Evolutionary conservation across 2,329 filamentous ascomycete species (phyloP).

Genomic region (Aspergillus pseudoglaucus): DNA sequence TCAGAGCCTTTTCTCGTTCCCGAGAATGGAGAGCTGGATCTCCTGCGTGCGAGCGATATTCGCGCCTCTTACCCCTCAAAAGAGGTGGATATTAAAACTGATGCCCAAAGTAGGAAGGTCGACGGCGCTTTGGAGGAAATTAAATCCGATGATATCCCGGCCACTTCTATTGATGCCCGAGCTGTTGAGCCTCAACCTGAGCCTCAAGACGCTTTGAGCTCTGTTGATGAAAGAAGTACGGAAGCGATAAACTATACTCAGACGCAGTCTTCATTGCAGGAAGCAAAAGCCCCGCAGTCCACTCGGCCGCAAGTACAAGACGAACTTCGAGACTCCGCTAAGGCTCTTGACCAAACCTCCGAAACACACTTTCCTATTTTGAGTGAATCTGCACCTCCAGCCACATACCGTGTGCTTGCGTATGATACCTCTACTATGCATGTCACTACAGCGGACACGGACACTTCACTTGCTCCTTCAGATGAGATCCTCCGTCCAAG

Average conservation of each 20-base stretch:
- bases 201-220: constrained; percentile 6
- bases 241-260: constrained; percentile 6
- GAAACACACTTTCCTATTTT: background rate
- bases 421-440: constrained; percentile 28
- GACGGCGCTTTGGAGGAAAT: constrained; percentile 16
- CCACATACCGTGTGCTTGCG: constrained; percentile 31
- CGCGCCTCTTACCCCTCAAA: constrained; percentile 23
- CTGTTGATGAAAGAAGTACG: background rate
- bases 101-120: constrained; percentile 10
- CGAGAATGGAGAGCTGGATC: constrained; percentile 25
- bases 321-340: too few species aligned
- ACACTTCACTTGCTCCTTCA: constrained; percentile 22
- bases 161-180: constrained; percentile 12
- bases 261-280: background rate
- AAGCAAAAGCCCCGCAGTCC: background rate
- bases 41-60: constrained; percentile 31
- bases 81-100: constrained; percentile 13
- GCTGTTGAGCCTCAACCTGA: constrained; percentile 17
- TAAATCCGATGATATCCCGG: constrained; percentile 11
- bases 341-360: background rate
- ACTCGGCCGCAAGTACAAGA: too few species aligned
- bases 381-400: constrained; percentile 1
- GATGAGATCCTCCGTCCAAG: constrained; percentile 19
- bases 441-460: constrained; percentile 27
- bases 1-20: constrained; percentile 4